phyloP scores from a whole-genome alignment of 148 eudicot species.

The Rheum nobile region DNA sequence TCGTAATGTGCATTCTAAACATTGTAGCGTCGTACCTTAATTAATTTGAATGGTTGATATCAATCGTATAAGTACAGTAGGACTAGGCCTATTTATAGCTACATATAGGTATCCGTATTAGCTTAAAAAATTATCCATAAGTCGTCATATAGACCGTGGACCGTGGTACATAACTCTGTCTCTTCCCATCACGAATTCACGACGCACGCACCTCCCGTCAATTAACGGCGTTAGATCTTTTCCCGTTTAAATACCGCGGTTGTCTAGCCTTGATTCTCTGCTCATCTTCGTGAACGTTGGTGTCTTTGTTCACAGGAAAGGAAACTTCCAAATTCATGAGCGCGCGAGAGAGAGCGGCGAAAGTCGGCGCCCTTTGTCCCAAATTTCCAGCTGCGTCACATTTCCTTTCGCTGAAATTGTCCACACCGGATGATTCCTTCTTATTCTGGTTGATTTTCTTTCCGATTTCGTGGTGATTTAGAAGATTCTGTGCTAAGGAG shows the following conservation, averaged over 20 bases:
- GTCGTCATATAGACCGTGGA: neutral
- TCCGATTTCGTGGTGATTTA: neutral
- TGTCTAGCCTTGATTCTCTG: slow-evolving; percentile 12
- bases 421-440: neutral
- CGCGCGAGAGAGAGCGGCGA: neutral
- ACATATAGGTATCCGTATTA: neutral
- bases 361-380: slow-evolving; percentile 6
- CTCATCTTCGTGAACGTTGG: neutral
- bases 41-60: neutral
- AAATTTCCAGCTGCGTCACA: neutral
- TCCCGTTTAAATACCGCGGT: slow-evolving; percentile 23
- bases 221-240: neutral
- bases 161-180: slow-evolving; percentile 4
- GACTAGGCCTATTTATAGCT: neutral
- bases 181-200: neutral
- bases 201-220: slow-evolving; percentile 1
- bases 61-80: neutral
- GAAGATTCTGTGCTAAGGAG: neutral
- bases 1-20: too few relatives aligned
- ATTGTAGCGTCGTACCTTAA: too few relatives aligned
- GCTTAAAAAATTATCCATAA: neutral
- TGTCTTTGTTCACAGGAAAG: neutral
- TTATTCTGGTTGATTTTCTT: neutral
- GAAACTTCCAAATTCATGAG: neutral
- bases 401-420: neutral